Percentiles rank a stretch among this genome's conserved stretches.
These are phyloP conservation scores for Clavulina sp. DNA, from an alignment of 768 basidiomycete species.

Conservation along the genomic window DNA sequence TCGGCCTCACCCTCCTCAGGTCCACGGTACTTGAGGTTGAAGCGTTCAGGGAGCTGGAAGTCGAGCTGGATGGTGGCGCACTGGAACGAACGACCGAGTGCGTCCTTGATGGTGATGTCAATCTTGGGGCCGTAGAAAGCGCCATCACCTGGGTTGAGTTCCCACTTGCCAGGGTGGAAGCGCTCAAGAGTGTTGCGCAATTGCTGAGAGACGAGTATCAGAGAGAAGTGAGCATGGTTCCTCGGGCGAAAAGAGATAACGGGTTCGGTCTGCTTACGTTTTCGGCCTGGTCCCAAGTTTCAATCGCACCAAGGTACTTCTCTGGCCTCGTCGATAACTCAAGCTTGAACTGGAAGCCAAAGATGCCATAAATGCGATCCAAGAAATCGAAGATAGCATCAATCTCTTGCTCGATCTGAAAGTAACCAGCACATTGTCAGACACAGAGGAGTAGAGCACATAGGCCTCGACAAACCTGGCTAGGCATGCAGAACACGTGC, in stretches of 20 bases:
- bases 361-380: conserved; percentile 79
- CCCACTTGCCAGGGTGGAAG: conserved; percentile 78
- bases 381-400: conserved; percentile 83
- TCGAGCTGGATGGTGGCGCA: conserved; percentile 98
- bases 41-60: conserved; percentile 94
- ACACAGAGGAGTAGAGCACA: neutral
- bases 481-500: conserved; percentile 94
- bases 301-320: conserved; percentile 75
- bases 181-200: conserved; percentile 68
- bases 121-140: conserved; percentile 99
- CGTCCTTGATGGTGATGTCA: conserved; percentile 91
- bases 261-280: conserved; percentile 33
- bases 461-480: conserved; percentile 36
- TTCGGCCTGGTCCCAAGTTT: conserved; percentile 86
- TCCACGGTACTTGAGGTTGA: conserved; percentile 82
- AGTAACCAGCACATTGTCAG: neutral
- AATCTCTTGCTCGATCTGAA: conserved; percentile 79
- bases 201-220: conserved; percentile 35
- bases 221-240: neutral
- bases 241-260: neutral
- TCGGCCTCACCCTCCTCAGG: conserved; percentile 17
- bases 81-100: conserved; percentile 84
- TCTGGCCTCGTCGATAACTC: conserved; percentile 93
- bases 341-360: conserved; percentile 87
- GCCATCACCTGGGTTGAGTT: conserved; percentile 86